These are phyloP conservation scores for Taphrina betulina DNA, from an alignment of 1,139 yeast genomes.

Conservation along the genomic window DNA sequence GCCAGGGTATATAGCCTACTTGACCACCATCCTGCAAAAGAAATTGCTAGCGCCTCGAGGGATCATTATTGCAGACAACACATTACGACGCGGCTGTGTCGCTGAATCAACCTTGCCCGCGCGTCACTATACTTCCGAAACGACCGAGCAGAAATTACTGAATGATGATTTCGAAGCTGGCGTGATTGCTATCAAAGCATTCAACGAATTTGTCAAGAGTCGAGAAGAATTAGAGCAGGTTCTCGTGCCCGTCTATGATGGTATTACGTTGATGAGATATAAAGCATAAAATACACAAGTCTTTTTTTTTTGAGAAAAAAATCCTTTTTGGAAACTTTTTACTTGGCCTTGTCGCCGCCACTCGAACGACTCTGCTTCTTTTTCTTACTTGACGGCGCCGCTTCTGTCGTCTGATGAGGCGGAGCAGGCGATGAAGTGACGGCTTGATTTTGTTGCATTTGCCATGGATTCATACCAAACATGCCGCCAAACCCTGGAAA, in stretches of 20 bases:
- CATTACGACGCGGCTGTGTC: constrained; percentile 23
- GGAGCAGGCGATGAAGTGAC: too few species aligned
- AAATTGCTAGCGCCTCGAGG: constrained; percentile 12
- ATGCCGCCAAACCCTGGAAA: too few species aligned
- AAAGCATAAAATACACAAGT: background rate
- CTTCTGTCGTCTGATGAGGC: too few species aligned
- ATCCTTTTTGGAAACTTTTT: too few species aligned
- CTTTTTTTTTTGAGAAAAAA: background rate
- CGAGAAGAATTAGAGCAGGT: constrained; percentile 1
- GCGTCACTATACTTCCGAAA: constrained; percentile 13
- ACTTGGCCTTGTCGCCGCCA: too few species aligned
- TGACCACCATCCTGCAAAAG: constrained; percentile 1
- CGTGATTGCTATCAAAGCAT: constrained; percentile 15
- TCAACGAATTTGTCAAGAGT: constrained; percentile 16
- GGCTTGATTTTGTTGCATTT: too few species aligned
- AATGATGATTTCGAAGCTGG: constrained; percentile 18
- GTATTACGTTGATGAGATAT: constrained; percentile 22
- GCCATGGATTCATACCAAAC: too few species aligned
- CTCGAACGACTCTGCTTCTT: too few species aligned
- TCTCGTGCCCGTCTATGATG: constrained; percentile 23
- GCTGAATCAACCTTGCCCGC: constrained; percentile 6
- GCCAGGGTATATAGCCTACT: constrained; percentile 21
- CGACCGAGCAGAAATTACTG: constrained; percentile 10
- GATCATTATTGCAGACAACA: constrained; percentile 26
- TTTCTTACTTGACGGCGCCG: too few species aligned